Base-by-base conservation (phyloP, 225 moss, liverwort and hornwort genomes). In the Sphagnum tenellum region DNA sequence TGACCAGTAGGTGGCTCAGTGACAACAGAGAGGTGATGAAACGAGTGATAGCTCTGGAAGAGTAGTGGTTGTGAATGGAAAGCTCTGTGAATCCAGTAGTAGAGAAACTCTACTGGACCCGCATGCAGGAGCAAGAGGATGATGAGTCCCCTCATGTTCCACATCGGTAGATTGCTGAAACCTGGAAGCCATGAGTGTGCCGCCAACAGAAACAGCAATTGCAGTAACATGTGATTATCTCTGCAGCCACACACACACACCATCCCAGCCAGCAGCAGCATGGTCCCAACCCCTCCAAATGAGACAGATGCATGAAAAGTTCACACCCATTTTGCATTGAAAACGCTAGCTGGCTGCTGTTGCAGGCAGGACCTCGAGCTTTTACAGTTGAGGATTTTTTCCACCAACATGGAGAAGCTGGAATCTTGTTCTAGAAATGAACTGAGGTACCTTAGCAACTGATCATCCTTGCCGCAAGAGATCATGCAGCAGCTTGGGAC, bases 71-170 rank as follows among this genome's bases (percentile, higher is more conserved):
- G 60, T 2, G 75, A 64, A 56, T 96, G 96, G 67, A 89, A 76
- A 3, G 72, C 73, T n/a, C 96, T 89, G 76, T 96, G 96, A 67
- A 88, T 88, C 82, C 92, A 90, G 77, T 96, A 96, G 71, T 96
- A 92, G 2, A 87, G 52, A 69, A 83, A 81, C 72, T 96, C 96
- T 48, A 84, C 76, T 4, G 86, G 82, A 44, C 71, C 88, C 56
- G 71, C 57, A 12, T 96, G 96, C 13, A 96, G 66, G 3, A 90
- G 60, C 4, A 75, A 12, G 4, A 83, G 74, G 6, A 68, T 74
- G 0, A 92, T 12, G 1, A 90, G 56, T 7, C 96, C 90, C 56
- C 71, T 71, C 29, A 44, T 9, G 50, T 87, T 77, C 88, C 89
- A 96, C 9, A 48, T 45, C 0, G 90, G 77, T 62, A 96, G 44